Evolutionary conservation across 331 rosid genomes (phyloP).

Genomic region (Saraca asoca): DNA sequence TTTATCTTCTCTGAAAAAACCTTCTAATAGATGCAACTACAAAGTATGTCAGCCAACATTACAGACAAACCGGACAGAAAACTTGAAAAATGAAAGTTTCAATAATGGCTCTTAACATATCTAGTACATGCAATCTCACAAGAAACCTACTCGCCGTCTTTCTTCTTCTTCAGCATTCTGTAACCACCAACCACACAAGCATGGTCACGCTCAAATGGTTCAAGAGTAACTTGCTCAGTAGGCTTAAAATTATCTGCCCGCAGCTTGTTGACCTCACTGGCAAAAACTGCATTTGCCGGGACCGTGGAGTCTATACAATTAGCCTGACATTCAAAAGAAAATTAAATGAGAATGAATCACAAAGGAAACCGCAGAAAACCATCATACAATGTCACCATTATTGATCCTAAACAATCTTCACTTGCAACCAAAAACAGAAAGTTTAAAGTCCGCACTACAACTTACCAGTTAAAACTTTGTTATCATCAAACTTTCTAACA

Average conservation of each 20-base stretch:
- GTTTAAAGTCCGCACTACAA: too few species aligned
- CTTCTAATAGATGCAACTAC: neutral
- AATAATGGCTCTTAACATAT: neutral
- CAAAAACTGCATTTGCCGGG: conserved; percentile 56
- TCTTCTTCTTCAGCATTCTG: conserved; percentile 70
- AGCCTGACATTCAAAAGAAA: conserved; percentile 32
- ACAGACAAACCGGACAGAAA: neutral
- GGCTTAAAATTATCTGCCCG: conserved; percentile 75
- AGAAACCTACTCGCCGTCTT: conserved; percentile 44
- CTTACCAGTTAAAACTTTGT: too few species aligned
- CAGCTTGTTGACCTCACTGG: conserved; percentile 59
- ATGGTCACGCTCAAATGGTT: conserved; percentile 89
- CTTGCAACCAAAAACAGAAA: neutral
- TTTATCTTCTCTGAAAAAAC: neutral
- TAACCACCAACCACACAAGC: conserved; percentile 89
- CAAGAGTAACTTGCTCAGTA: conserved; percentile 58
- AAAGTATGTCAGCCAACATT: neutral
- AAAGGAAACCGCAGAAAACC: neutral
- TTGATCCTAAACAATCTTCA: too few species aligned
- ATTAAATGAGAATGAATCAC: too few species aligned
- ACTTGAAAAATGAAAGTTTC: too few species aligned
- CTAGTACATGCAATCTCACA: neutral
- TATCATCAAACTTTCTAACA: too few species aligned
- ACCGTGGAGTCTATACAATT: conserved; percentile 62
- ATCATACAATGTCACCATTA: neutral